Percentiles rank a stretch among this genome's conserved stretches.
These are phyloP conservation scores for Anethum foeniculum DNA, from an alignment of 140 eudicot genomes.

Conservation along the genomic window DNA sequence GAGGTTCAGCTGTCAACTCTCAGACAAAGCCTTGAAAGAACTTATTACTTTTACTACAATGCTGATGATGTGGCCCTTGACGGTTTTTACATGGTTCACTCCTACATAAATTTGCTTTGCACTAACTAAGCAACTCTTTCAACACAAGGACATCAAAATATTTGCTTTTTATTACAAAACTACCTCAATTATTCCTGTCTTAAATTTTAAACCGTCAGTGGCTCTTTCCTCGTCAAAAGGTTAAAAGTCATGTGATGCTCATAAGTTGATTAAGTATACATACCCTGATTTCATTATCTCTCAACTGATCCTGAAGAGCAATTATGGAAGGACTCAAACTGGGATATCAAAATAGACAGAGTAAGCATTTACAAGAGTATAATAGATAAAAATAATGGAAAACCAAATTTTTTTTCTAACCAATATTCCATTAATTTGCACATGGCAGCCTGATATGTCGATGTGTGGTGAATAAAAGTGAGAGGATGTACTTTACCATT, in stretches of 20 bases:
- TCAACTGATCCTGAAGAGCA: constrained; percentile 73
- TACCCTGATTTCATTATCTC: constrained; percentile 93
- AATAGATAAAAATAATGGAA: background rate
- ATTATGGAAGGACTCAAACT: constrained; percentile 89
- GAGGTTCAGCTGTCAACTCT: no score
- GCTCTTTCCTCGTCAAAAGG: background rate
- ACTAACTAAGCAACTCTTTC: background rate
- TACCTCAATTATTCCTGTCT: background rate
- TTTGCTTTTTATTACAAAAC: background rate
- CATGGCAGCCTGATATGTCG: constrained; percentile 96
- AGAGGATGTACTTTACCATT: constrained; percentile 91
- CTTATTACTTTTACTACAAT: background rate
- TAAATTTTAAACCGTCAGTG: background rate
- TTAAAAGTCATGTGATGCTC: background rate
- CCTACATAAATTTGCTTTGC: background rate
- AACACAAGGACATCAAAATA: background rate
- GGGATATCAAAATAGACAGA: constrained; percentile 26
- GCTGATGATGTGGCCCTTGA: background rate
- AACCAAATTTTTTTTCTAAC: constrained; percentile 30
- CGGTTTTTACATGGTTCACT: background rate
- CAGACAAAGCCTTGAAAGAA: no score
- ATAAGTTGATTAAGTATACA: constrained; percentile 1
- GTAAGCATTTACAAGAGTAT: constrained; percentile 6
- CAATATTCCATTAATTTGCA: constrained; percentile 97
- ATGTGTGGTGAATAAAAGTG: constrained; percentile 79